Conservation (phyloP, 805 yeast species). For the Saturnispora gosingensis region DNA sequence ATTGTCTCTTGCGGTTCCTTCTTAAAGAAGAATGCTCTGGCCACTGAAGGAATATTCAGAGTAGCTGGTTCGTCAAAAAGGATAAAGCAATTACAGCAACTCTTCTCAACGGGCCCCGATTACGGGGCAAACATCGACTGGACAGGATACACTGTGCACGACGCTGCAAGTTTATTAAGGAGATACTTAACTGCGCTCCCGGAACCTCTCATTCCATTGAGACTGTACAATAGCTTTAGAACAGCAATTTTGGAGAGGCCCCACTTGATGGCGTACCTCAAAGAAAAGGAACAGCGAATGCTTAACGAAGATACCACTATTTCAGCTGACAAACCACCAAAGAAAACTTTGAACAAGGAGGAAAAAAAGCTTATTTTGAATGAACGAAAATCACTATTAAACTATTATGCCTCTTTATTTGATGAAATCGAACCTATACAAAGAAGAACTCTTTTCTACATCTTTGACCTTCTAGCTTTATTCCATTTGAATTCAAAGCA, state of each 20-base stretch:
- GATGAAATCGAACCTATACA: constrained; percentile 66
- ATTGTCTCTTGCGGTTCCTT: constrained; percentile 94
- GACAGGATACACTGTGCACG: constrained; percentile 94
- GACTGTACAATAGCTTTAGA: constrained; percentile 67
- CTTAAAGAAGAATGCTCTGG: constrained; percentile 66
- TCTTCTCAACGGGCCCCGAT: constrained; percentile 80
- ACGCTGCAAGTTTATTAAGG: constrained; percentile 85
- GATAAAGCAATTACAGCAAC: constrained; percentile 72
- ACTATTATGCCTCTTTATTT: constrained; percentile 61
- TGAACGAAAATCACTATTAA: constrained; percentile 60
- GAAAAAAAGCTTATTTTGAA: constrained; percentile 23
- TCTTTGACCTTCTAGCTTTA: constrained; percentile 76
- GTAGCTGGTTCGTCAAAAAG: constrained; percentile 88
- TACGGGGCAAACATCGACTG: constrained; percentile 83
- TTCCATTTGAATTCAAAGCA: constrained; percentile 70
- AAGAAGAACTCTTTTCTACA: constrained; percentile 74
- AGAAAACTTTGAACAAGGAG: constrained; percentile 31
- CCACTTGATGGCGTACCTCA: constrained; percentile 56
- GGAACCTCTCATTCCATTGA: constrained; percentile 83
- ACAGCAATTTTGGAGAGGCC: constrained; percentile 62
- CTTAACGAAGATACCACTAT: background rate
- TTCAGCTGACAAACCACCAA: constrained; percentile 14
- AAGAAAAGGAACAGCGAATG: constrained; percentile 34
- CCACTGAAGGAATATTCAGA: constrained; percentile 85
- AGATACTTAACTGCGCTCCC: constrained; percentile 81